Evolutionary conservation across 306 rosid genomes (phyloP).

Genomic region (Dalbergia oliveri): DNA sequence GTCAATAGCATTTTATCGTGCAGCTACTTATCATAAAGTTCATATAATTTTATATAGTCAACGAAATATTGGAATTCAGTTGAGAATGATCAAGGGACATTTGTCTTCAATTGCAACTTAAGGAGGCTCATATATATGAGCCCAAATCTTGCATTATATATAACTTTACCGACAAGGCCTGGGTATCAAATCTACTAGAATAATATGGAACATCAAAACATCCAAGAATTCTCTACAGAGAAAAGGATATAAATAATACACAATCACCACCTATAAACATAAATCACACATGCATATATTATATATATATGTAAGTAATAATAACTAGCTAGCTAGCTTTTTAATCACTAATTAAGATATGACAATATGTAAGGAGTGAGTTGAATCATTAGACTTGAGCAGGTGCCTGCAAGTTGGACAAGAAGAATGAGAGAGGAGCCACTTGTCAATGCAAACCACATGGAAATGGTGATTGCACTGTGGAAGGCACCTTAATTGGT

Average conservation of each 20-base stretch:
- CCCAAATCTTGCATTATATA: background rate
- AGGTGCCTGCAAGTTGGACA: conserved; percentile 86
- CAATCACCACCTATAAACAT: background rate
- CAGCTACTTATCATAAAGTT: too few species aligned
- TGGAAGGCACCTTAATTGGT: conserved; percentile 71
- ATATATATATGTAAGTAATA: too few species aligned
- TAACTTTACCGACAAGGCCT: background rate
- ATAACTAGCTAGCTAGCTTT: background rate
- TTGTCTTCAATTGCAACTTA: background rate
- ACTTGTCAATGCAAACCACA: conserved; percentile 77
- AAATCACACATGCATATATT: too few species aligned
- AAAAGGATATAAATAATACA: too few species aligned
- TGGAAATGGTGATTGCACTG: conserved; percentile 80
- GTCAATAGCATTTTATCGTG: too few species aligned
- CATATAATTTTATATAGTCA: background rate
- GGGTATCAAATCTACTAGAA: too few species aligned
- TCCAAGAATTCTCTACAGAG: background rate
- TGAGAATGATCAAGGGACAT: too few species aligned
- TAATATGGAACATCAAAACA: background rate
- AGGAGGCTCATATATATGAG: background rate
- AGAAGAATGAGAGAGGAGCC: conserved; percentile 82
- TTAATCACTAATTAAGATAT: background rate
- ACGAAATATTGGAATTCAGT: background rate
- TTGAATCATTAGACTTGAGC: conserved; percentile 36
- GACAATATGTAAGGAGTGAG: conserved; percentile 33